Evolutionary conservation across 169 alveolate species (phyloP).

Genomic region (Eimeria necatrix): DNA sequence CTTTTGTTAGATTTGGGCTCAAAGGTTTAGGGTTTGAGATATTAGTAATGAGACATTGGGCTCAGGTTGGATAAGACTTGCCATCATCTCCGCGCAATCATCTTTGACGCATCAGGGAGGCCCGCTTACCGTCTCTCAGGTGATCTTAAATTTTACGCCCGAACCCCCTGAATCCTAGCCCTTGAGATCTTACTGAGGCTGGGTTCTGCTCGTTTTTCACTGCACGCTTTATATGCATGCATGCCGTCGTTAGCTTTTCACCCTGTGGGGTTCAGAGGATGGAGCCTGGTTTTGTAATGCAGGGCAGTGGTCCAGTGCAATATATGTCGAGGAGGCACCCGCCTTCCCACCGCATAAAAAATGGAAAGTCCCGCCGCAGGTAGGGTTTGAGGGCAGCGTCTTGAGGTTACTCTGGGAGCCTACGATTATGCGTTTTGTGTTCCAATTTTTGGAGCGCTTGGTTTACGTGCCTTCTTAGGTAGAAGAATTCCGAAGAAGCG

Average conservation of each 20-base stretch:
- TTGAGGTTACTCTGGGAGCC: not conserved
- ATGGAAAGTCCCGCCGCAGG: conserved; percentile 60
- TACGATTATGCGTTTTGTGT: not conserved
- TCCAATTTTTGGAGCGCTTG: not conserved
- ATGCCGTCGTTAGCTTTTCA: too few species aligned
- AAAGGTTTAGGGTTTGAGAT: conserved; percentile 32
- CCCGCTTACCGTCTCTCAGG: conserved; percentile 77
- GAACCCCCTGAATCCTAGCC: not conserved
- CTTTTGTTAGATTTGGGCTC: not conserved
- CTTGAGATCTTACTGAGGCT: not conserved
- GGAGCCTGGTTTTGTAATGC: conserved; percentile 21
- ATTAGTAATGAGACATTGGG: not conserved
- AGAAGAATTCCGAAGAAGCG: conserved; percentile 48
- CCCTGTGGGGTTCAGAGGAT: not conserved
- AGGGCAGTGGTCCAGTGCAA: conserved; percentile 76
- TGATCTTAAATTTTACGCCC: not conserved
- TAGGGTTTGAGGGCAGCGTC: conserved; percentile 10
- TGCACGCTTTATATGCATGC: not conserved
- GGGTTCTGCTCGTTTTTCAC: not conserved
- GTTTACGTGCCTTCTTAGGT: not conserved
- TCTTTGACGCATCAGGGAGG: conserved; percentile 67
- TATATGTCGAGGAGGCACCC: conserved; percentile 76
- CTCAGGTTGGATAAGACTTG: conserved; percentile 72
- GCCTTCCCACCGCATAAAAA: conserved; percentile 34
- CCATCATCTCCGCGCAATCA: conserved; percentile 68